Base-by-base conservation (phyloP, 768 basidiomycete genomes). In the Lactarius trivialis region DNA sequence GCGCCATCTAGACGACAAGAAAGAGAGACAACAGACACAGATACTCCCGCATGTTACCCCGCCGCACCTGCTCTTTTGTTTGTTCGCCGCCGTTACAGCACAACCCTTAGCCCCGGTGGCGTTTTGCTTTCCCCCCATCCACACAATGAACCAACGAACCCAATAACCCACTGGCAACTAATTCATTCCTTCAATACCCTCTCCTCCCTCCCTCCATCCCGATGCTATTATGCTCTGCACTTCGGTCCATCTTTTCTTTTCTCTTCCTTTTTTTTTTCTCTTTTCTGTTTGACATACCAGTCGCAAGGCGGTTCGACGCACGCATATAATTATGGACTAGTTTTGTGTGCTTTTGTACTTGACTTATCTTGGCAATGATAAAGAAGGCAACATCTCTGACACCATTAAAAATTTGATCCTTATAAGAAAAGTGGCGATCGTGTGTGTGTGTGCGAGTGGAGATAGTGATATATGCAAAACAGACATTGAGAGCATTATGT, bases 261-360 rank as follows among this genome's bases (percentile, higher is more conserved):
- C 7, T 37, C 37, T 39, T 7, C 17, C 4, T n/a, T 45, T 34
- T 12, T 33, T 55, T 36, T 55, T 43, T 52, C 24, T 12, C 24
- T 55, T 36, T 55, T 43, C 32, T 52, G 26, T 45, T n/a, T 43
- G 28, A 53, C 41, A 43, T n/a, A 50, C 56, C 39, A 48, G 45
- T 45, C 41, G 12, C 26, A 36, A 41, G 50, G 61, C 43, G 39
- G 56, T 63, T n/a, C 24, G 45, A 43, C 53, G 56, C 63, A 65
- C 56, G 56, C 63, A 65, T 65, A 65, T 67, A 65, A 65, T 67
- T 67, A 65, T 67, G 65, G 63, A 67, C 65, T 65, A 61, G 65
- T 41, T 30, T 48, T 63, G 54, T 64, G 57, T 58, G 37, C 19
- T 57, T 45, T 33, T 67, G 65, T 65, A 60, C 33, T 60, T 64